Base-by-base conservation (phyloP, 23 red algal genomes). In the Gracilaria vermiculophylla region DNA sequence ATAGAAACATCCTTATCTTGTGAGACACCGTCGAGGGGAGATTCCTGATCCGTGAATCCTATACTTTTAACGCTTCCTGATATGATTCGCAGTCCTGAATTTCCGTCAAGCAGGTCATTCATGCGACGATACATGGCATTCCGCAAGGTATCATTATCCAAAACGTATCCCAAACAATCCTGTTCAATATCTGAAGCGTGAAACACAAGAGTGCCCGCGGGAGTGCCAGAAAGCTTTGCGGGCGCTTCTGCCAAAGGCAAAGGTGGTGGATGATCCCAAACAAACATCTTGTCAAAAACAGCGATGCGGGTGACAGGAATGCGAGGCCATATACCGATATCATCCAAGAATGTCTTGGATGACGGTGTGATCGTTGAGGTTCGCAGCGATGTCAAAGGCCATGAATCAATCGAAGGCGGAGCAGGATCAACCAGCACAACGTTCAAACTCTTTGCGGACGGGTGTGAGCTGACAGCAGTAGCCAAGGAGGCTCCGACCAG, bases 401-500 rank as follows among this genome's bases (percentile, higher is more conserved):
- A 81, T 67, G 42, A 29, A 21, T 20, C 9, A 25, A 65, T 77
- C 21, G 71, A 53, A 17, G 75, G 62, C 16, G 47, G 60, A 20
- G 69, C n/a, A 10, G 80, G 83, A 21, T 94, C 90, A 35, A 94
- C 75, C 41, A 92, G 40, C 24, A 91, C 53, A 9, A 81, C 48
- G 41, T 43, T 28, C 24, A 89, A 52, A 23, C 41, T 50, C 13
- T 31, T 43, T 0, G 80, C 42, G 45, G 71, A 24, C 44, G 86
- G 93, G 49, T 76, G 62, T 15, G 71, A 83, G 31, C 51, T 53
- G 20, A 97, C 36, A 1, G 89, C 89, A 15, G 90, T 69, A 31
- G 85, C 91, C 33, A 97, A 77, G 9, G 95, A 78, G 23, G 90
- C 70, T 29, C 95, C 95, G 37, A 97, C 95, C 31, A 97, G 70